phyloP scores from a whole-genome alignment of 257 asterid genomes.

The Pogostemon cablin region DNA sequence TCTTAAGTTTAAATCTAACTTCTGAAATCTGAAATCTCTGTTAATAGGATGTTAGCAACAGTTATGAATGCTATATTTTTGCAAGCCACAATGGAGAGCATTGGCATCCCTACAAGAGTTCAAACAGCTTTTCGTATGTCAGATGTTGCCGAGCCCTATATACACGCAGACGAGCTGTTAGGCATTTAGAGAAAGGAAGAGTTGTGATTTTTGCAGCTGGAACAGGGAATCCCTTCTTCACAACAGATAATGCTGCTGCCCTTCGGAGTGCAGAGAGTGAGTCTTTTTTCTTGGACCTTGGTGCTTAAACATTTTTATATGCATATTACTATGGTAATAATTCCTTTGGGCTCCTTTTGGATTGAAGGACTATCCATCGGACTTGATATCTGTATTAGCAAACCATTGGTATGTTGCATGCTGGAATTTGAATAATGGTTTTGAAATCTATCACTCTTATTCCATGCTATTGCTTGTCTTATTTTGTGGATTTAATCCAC shows the following conservation, averaged over 20 bases:
- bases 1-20: background rate
- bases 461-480: background rate
- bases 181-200: conserved; percentile 98
- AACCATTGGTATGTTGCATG: background rate
- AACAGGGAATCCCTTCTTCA: conserved; percentile 98
- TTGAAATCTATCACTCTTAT: background rate
- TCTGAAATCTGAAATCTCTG: conserved; percentile 8
- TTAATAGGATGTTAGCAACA: conserved; percentile 90
- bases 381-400: background rate
- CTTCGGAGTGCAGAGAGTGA: conserved; percentile 95
- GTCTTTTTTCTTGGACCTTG: conserved; percentile 33
- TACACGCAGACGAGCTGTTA: conserved; percentile 89
- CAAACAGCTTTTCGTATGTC: conserved; percentile 99
- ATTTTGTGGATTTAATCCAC: background rate
- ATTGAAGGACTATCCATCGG: background rate
- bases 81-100: conserved; percentile 98
- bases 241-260: conserved; percentile 99
- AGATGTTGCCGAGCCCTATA: conserved; percentile 97
- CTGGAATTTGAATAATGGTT: background rate
- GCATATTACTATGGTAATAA: background rate
- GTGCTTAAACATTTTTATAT: conserved; percentile 21
- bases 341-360: conserved; percentile 22
- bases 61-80: conserved; percentile 96
- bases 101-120: conserved; percentile 96
- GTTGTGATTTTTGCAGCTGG: conserved; percentile 99